phyloP scores from a whole-genome alignment of 805 yeast species.

The Myxozyma lipomycoides region DNA sequence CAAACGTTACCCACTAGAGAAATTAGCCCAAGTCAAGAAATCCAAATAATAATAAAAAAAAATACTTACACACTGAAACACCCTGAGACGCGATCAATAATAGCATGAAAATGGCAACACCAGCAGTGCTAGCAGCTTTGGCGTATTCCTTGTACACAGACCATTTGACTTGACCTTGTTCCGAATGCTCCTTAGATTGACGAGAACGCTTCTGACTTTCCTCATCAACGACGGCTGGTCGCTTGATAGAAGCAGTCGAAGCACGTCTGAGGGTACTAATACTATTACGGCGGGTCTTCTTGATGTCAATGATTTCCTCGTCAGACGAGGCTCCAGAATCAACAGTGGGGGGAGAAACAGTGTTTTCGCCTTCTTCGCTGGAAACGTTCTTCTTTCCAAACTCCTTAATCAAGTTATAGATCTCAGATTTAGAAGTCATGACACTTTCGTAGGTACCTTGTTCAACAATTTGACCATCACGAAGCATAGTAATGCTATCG shows the following conservation, averaged over 20 bases:
- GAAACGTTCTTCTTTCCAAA: conserved; percentile 28
- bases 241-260: conserved; percentile 55
- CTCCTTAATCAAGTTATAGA: conserved; percentile 29
- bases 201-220: conserved; percentile 29
- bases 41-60: conserved; percentile 35
- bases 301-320: conserved; percentile 10
- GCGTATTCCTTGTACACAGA: conserved; percentile 78
- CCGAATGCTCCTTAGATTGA: conserved; percentile 64
- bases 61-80: conserved; percentile 36
- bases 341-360: conserved; percentile 4
- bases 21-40: background rate
- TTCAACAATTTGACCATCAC: conserved; percentile 45
- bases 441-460: conserved; percentile 35
- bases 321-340: conserved; percentile 17
- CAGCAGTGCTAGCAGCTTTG: conserved; percentile 71
- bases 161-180: conserved; percentile 94
- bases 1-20: conserved; percentile 63
- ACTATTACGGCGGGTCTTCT: conserved; percentile 29
- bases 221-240: conserved; percentile 31
- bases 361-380: conserved; percentile 10
- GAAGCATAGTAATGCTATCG: conserved; percentile 61
- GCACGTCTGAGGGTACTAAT: conserved; percentile 50
- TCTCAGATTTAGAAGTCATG: conserved; percentile 24
- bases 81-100: conserved; percentile 42
- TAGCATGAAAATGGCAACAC: conserved; percentile 56